phyloP scores from a whole-genome alignment of 768 basidiomycete species.

The Jaapia argillacea region DNA sequence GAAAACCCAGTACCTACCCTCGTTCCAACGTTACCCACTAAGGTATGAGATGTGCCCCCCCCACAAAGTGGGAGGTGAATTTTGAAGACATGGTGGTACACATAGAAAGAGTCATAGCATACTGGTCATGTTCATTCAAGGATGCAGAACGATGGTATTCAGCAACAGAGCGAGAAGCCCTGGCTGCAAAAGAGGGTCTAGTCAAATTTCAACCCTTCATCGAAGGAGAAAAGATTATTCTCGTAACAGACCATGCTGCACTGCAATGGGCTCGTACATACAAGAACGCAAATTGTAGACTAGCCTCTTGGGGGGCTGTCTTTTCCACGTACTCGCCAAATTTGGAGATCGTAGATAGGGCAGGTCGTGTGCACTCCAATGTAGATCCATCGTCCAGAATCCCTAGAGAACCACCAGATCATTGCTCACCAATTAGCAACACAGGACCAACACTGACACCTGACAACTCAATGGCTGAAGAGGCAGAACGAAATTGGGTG shows the following conservation, averaged over 20 bases:
- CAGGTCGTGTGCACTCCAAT: constrained; percentile 18
- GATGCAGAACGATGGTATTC: constrained; percentile 11
- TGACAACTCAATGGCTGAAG: no score
- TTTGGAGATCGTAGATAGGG: constrained; percentile 21
- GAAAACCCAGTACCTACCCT: constrained; percentile 1
- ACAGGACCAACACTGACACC: constrained; percentile 1
- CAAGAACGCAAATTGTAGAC: constrained; percentile 13
- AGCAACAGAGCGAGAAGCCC: constrained; percentile 11
- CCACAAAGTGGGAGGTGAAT: no score
- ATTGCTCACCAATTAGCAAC: no score
- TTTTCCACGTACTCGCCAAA: constrained; percentile 19
- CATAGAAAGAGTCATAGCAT: constrained; percentile 12
- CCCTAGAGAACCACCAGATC: neutral
- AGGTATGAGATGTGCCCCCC: no score
- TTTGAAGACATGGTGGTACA: constrained; percentile 11
- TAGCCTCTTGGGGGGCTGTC: constrained; percentile 22
- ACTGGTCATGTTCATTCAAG: constrained; percentile 13
- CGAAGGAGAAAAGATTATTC: neutral
- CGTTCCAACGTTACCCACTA: no score
- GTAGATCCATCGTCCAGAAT: constrained; percentile 15
- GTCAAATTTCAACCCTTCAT: no score
- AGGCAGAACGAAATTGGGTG: no score
- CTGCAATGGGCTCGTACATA: constrained; percentile 16
- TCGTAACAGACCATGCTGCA: constrained; percentile 16
- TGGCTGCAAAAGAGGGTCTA: constrained; percentile 10